Conservation (phyloP, 2,329 filamentous ascomycete species). For the Alternaria arborescens region DNA sequence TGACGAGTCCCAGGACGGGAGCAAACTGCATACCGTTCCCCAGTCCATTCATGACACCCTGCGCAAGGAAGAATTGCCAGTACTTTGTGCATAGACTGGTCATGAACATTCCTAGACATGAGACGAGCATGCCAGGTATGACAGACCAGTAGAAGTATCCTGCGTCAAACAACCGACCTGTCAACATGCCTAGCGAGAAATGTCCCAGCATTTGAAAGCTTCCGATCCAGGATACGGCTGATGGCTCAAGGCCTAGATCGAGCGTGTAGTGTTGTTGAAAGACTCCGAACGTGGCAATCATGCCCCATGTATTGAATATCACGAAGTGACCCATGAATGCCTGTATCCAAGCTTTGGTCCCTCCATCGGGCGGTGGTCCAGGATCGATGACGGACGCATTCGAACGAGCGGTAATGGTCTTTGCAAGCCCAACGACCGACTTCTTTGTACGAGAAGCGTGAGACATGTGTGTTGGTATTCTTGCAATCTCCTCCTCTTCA, state of each 20-base stretch:
- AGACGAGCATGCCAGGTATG: conserved; percentile 54
- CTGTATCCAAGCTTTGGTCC: conserved; percentile 50
- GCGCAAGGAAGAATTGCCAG: conserved; percentile 57
- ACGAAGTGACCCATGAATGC: conserved; percentile 50
- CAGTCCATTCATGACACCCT: conserved; percentile 47
- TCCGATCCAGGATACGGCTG: conserved; percentile 63
- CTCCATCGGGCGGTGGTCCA: conserved; percentile 50
- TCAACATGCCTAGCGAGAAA: conserved; percentile 61
- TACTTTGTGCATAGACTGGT: conserved; percentile 60
- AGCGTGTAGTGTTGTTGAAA: conserved; percentile 50
- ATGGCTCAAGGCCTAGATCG: conserved; percentile 41
- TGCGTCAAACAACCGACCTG: conserved; percentile 62
- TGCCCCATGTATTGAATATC: conserved; percentile 50
- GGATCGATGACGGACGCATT: conserved; percentile 46
- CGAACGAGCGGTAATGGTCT: conserved; percentile 41
- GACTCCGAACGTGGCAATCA: conserved; percentile 49
- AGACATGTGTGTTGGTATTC: conserved; percentile 15
- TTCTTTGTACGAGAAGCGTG: conserved; percentile 20
- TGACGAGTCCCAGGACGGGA: conserved; percentile 41
- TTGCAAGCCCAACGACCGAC: conserved; percentile 28
- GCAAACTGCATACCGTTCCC: conserved; percentile 49
- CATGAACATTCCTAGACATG: conserved; percentile 61
- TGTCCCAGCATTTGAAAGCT: conserved; percentile 61
- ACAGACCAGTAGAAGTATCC: conserved; percentile 60
- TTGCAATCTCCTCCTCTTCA: conserved; percentile 18